Conservation (phyloP, 108 stramenopile genomes). For the Fistulifera pelliculosa region DNA sequence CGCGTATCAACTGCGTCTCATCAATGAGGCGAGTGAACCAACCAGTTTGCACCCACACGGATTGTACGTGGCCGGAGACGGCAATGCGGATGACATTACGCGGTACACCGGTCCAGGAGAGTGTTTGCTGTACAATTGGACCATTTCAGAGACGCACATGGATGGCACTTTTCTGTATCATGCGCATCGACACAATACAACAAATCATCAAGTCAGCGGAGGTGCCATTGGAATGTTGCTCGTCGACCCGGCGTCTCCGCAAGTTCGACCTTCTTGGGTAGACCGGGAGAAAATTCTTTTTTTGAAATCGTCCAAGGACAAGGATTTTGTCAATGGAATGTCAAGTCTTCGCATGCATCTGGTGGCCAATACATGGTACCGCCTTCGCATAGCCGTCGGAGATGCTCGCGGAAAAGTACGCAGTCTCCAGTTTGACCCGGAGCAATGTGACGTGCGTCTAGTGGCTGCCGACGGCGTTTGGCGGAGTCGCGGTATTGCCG, state of each 20-base stretch:
- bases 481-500: constrained; percentile 15
- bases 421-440: constrained; percentile 12
- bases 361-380: constrained; percentile 14
- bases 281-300: background rate
- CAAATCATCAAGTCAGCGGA: constrained; percentile 13
- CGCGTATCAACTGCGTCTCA: background rate
- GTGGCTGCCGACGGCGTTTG: constrained; percentile 37
- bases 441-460: constrained; percentile 16
- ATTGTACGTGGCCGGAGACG: constrained; percentile 12
- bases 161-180: constrained; percentile 36
- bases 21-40: background rate
- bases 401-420: constrained; percentile 12
- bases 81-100: constrained; percentile 21
- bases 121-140: constrained; percentile 18
- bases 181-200: constrained; percentile 19
- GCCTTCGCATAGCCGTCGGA: constrained; percentile 19
- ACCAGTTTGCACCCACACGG: constrained; percentile 22
- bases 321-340: background rate
- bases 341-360: constrained; percentile 1
- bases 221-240: constrained; percentile 37
- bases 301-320: constrained; percentile 5
- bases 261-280: background rate
- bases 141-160: constrained; percentile 15
- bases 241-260: constrained; percentile 7
- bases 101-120: constrained; percentile 18